A percentile compares a stretch with the other conserved stretches of the same genome.
These are phyloP conservation scores for Lactuca saligna DNA, from an alignment of 129 eudicot species.

Conservation along the genomic window DNA sequence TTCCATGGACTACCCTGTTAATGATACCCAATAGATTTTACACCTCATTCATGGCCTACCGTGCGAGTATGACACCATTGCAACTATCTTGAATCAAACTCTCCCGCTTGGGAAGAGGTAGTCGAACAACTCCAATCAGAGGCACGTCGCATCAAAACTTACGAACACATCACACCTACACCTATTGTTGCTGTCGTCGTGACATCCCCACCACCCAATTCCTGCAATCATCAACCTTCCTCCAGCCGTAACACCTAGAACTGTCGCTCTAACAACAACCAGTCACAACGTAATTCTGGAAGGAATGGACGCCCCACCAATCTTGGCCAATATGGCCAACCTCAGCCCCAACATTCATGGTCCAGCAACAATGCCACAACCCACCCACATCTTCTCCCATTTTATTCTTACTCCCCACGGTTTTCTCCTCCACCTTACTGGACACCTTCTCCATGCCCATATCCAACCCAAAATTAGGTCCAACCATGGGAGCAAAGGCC, in stretches of 20 bases:
- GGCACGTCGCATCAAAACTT: not conserved
- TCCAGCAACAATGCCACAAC: not conserved
- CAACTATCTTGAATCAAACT: not conserved
- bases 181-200: not conserved
- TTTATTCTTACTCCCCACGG: not conserved
- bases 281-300: not conserved
- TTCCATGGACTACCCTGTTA: not conserved
- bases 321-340: no score
- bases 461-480: no score
- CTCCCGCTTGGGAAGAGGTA: not conserved
- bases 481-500: no score
- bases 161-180: not conserved
- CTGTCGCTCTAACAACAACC: slow-evolving; percentile 1
- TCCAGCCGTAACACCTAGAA: slow-evolving; percentile 3
- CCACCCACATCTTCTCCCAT: slow-evolving; percentile 1
- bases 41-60: not conserved
- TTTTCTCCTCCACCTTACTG: not conserved
- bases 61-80: not conserved
- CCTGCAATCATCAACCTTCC: not conserved
- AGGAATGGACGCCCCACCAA: slow-evolving; percentile 3
- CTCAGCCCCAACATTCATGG: not conserved
- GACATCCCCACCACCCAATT: not conserved
- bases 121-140: slow-evolving; percentile 1
- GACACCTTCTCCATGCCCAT: no score
- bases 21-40: not conserved